Base-by-base conservation (phyloP, 768 basidiomycete genomes). In the Lyophyllum decastes region DNA sequence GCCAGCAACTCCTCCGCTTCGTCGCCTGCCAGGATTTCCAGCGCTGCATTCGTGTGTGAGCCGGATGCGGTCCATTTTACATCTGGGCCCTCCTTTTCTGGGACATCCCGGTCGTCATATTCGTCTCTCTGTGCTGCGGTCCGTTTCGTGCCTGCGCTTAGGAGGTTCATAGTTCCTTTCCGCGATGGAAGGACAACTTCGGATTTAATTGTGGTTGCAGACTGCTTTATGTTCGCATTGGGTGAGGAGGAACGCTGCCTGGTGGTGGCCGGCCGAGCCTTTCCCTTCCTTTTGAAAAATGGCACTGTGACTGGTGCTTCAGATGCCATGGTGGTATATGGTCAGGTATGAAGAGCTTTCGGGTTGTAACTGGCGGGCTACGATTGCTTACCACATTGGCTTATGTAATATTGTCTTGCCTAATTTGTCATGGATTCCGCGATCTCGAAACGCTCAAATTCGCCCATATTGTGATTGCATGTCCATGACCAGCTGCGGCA, bases 221-320 rank as follows among this genome's bases (percentile, higher is more conserved):
- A 22, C 21, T 46, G 38, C 22, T 47, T 47, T 2, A 50, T 40
- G 33, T 48, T 53, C 14, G 54, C 61, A 49, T 48, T 73, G 61
- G 90, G 89, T 0, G 89, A 91, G 5, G 77, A 67, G 2, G 92
- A 92, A 24, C 94, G 83, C 65, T 90, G 89, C 35, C 95, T 84
- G 2, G 82, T 71, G 0, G 90, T 90, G 3, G 86, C 80, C 14
- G 94, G 94, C 1, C 94, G 82, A 2, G 87, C 80, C 63, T 88
- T 89, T 40, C 89, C 87, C 65, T 80, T 81, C 68, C 89, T 92
- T 76, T 90, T 96, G 76, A 96, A 93, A 75, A 97, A 95, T 2
- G 92, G 87, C 0, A 96, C 92, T 47, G 79, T 84, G 14, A 81
- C 66, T 26, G 64, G 55, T 55, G 67, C 71, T 38, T 68, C 60